Conservation (phyloP, 441 rosid species). For the Eugenia klotzschiana region DNA sequence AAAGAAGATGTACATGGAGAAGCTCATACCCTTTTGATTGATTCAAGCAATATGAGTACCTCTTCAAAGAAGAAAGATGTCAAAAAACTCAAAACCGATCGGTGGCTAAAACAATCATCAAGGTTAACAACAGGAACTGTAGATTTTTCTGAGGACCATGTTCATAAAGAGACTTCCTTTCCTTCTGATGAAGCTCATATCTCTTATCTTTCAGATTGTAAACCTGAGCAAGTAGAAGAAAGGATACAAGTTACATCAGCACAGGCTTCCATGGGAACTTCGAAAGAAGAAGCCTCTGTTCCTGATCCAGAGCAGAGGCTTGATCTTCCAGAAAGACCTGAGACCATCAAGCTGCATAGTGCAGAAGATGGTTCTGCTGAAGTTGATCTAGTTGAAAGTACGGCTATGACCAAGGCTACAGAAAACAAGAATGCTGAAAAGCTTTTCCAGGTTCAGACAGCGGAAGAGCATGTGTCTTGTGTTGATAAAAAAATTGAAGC, state of each 20-base stretch:
- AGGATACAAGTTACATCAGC: not conserved
- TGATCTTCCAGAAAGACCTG: constrained; percentile 4
- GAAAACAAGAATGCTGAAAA: not conserved
- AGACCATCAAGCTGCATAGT: not conserved
- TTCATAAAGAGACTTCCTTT: not conserved
- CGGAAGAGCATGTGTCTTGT: not conserved
- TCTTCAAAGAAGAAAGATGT: not conserved
- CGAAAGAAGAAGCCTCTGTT: not conserved
- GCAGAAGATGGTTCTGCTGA: not conserved
- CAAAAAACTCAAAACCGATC: not conserved
- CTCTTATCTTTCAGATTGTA: not conserved
- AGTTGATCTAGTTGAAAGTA: not conserved
- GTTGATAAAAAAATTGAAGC: not conserved
- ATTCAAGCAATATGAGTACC: not conserved
- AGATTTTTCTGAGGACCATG: not conserved
- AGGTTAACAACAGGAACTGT: not conserved
- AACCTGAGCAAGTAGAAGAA: not conserved
- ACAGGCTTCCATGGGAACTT: constrained; percentile 1
- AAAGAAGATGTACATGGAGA: not conserved
- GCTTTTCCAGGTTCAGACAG: not conserved
- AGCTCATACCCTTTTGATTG: not conserved
- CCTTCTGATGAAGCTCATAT: not conserved
- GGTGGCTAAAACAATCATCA: not conserved
- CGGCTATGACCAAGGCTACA: not conserved
- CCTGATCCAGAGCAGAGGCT: not conserved